Conservation (phyloP, 176 grass and related monocot species). For the Puccinellia tenuiflora region DNA sequence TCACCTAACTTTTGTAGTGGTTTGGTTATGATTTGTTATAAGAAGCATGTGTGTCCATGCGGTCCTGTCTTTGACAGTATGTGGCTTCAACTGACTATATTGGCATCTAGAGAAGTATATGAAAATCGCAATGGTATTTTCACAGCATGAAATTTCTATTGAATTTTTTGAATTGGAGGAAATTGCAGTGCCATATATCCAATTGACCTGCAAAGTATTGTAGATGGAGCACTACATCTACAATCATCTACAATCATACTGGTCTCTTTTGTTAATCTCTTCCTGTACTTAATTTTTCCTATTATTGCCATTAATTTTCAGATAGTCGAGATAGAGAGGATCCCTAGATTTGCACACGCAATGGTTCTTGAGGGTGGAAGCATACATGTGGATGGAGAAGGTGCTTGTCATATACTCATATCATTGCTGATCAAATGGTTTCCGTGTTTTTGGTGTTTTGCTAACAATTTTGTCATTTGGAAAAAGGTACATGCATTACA, state of each 20-base stretch:
- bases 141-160: no score
- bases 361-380: conserved; percentile 97
- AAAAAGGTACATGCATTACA: conserved; percentile 91
- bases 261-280: background rate
- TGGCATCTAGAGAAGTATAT: no score
- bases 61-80: no score
- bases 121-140: no score
- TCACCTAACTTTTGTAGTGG: no score
- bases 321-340: conserved; percentile 68
- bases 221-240: no score
- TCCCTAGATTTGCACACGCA: conserved; percentile 59
- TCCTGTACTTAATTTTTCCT: background rate
- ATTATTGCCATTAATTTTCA: conserved; percentile 8
- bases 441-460: background rate
- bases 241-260: no score
- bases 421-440: background rate
- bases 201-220: no score
- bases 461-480: conserved; percentile 1
- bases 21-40: background rate
- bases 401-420: conserved; percentile 32
- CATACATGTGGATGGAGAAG: conserved; percentile 94
- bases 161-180: no score
- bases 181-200: no score
- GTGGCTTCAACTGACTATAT: no score
- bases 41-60: no score